These are phyloP conservation scores for Nemophila menziesii DNA, from an alignment of 257 asterid genomes.

Conservation along the genomic window DNA sequence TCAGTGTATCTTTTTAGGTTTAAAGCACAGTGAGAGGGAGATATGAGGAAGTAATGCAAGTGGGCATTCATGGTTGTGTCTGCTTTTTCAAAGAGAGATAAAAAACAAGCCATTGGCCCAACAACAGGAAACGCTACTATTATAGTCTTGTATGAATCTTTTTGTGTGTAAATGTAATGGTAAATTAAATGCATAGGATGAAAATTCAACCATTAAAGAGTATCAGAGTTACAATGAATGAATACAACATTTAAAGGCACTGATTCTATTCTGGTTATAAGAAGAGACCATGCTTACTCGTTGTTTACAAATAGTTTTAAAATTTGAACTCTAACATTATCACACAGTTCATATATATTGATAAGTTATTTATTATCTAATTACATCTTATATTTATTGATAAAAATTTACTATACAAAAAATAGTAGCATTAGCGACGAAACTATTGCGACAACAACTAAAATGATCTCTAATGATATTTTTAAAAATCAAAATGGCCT, in stretches of 20 bases:
- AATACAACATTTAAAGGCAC: constrained; percentile 9
- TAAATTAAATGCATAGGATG: not conserved
- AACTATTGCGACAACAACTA: no score
- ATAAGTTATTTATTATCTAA: no score
- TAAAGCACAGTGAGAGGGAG: not conserved
- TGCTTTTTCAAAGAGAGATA: not conserved
- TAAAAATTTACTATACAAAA: no score
- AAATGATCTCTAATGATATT: no score
- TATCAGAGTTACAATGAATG: constrained; percentile 6
- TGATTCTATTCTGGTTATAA: no score
- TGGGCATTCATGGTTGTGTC: not conserved
- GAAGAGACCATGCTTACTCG: no score
- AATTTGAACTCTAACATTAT: no score
- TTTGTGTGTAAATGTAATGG: not conserved
- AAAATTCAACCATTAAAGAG: not conserved
- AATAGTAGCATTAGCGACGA: no score
- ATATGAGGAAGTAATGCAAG: not conserved
- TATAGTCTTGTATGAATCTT: not conserved
- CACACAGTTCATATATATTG: no score
- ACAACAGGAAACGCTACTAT: not conserved
- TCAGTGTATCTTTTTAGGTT: not conserved
- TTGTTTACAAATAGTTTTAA: no score
- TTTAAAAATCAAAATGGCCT: no score
- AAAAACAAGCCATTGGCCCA: not conserved
- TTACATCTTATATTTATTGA: no score